Base-by-base conservation (phyloP, 305 asterid genomes). In the Euphrasia arctica region DNA sequence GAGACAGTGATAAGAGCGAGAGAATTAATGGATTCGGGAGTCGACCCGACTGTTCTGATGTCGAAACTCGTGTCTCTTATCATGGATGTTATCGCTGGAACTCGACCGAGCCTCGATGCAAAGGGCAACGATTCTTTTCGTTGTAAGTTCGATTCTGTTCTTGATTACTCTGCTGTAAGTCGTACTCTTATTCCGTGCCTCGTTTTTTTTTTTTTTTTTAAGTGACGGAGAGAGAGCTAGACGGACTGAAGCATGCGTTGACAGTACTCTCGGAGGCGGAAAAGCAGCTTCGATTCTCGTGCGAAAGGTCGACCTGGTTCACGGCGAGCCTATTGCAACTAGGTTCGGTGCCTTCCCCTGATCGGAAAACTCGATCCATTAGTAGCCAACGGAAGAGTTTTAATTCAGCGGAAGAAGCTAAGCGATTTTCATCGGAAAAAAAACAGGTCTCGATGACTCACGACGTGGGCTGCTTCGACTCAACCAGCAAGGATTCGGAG, bases 301-400 rank as follows among this genome's bases (percentile, higher is more conserved):
- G 81, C 45, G 98, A 89, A 70, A 86, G 92, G 42, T 85, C 98
- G 22, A 89, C 98, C 43, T 91, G 97, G 97, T 89, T 91, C 83
- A 89, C 95, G 3, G 96, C 96, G 60, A 92, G 93, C 58, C 72
- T 92, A 32, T 74, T 92, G 61, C 97, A 89, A 67, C 73, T 92
- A 70, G 97, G 98, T 55, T 89, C 91, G 0, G 59, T 75, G 29
- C 71, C 98, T 61, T 81, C 95, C 9, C 90, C 87, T 0, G 86
- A 75, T 73, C 86, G 45, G 74, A 51, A 51, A 51, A 83, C 87
- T 69, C 93, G 78, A 68, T 85, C 96, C 2, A 85, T 85, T 42
- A 81, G 88, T 71, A 85, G 96, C 70, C 78, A 80, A 63, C 69
- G 85, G 27, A 87, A 71, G 77, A 84, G 85, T 75, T 79, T 82